Base-by-base conservation (phyloP, 768 basidiomycete species). In the Auricularia sp. region DNA sequence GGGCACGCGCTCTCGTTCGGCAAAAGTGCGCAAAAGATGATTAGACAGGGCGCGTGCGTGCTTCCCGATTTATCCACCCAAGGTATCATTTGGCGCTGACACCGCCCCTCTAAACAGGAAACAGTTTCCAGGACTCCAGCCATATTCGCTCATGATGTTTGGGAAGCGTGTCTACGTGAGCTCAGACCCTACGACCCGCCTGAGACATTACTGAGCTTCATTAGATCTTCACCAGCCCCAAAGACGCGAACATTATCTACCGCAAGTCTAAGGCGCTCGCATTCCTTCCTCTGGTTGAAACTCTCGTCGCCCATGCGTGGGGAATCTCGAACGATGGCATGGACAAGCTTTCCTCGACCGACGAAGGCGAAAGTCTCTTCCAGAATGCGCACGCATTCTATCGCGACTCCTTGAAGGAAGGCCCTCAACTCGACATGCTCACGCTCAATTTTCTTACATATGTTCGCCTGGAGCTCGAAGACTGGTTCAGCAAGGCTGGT, bases 251-350 rank as follows among this genome's bases (percentile, higher is more conserved):
- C 23, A 4, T 59, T 18, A 35, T 59, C 56, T 59, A 59, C 34
- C 56, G 56, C 56, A 59, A 59, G 56, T 59, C 56, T 18, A 59
- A 59, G 23, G 56, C 56, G 3, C 56, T 59, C 56, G 56, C 56
- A 5, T 59, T 59, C 56, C 56, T 59, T 33, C 56, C 56, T 12
- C 56, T 59, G 23, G 34, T 59, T 4, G 56, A 59, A 29, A 29
- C 56, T 12, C 56, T 59, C 8, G 56, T 59, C 14, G 23, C 23
- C 23, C 56, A 14, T 59, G 56, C 56, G 6, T 59, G 56, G 56
- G 56, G 56, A 59, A 59, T 59, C 56, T 29, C 56, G 8, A 23
- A 33, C 6, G 29, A 59, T 18, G 56, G 56, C 14, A 23, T 59
- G 56, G 56, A 59, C 14, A 14, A 23, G 11, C 56, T 59, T 18